A percentile compares a stretch with the other conserved stretches of the same genome.
phyloP scores from a whole-genome alignment of 257 asterid species.

The Solanum pinnatisectum region DNA sequence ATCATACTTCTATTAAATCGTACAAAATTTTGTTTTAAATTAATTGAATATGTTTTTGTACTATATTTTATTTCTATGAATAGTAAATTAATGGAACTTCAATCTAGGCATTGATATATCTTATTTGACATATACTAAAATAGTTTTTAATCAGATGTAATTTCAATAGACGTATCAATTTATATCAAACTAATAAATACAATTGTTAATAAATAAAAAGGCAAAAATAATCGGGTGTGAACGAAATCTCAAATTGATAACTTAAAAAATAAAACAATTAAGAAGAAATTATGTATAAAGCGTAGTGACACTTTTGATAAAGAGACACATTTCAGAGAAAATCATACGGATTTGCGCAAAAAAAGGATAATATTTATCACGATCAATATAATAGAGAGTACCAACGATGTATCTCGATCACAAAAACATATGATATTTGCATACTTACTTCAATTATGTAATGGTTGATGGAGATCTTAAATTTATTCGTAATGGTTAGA shows the following conservation, averaged over 20 bases:
- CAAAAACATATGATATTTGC: too few relatives aligned
- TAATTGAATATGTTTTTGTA: background rate
- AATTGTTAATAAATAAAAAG: background rate
- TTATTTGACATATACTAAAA: background rate
- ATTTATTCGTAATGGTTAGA: rapidly evolving
- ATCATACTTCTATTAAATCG: background rate
- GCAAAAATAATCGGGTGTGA: background rate
- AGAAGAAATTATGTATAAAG: background rate
- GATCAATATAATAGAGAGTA: too few relatives aligned
- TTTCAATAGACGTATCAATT: background rate
- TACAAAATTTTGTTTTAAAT: background rate
- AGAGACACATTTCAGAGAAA: background rate
- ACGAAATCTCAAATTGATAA: background rate
- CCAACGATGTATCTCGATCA: too few relatives aligned
- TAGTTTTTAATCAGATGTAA: background rate
- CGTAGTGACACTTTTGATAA: background rate
- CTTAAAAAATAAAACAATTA: background rate
- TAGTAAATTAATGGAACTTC: background rate
- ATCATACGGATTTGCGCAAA: too few relatives aligned
- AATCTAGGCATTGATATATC: background rate
- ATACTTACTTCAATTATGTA: too few relatives aligned
- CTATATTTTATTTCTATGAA: background rate
- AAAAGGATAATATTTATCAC: too few relatives aligned
- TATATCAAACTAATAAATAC: background rate
- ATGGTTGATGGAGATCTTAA: too few relatives aligned